These are phyloP conservation scores for Diospyros kaki DNA, from an alignment of 148 eudicot species.

Conservation along the genomic window DNA sequence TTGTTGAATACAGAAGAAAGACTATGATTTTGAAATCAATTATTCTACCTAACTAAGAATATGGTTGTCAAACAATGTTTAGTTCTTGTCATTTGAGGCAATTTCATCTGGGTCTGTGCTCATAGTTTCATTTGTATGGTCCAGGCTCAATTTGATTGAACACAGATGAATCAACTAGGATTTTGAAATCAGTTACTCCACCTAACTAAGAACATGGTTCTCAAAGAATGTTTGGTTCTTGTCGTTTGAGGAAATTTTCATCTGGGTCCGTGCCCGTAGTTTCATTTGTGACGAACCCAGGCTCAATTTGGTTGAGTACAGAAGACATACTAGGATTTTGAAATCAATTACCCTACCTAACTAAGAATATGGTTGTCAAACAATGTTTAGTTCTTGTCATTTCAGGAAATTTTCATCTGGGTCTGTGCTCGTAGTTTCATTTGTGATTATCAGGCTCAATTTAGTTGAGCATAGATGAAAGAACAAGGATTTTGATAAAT, in stretches of 20 bases:
- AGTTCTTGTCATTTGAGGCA: background rate
- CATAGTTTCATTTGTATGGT: background rate
- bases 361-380: no score
- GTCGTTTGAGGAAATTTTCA: no score
- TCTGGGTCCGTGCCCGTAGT: background rate
- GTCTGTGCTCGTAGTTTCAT: no score
- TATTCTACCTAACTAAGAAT: conserved; percentile 88
- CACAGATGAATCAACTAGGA: no score
- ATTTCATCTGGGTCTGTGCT: background rate
- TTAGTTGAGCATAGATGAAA: no score
- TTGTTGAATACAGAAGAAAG: background rate
- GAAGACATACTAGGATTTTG: background rate
- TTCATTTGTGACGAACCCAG: background rate
- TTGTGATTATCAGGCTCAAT: no score
- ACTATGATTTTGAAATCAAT: conserved; percentile 51
- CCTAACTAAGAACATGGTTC: no score
- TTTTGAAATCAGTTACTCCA: no score
- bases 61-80: conserved; percentile 11
- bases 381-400: no score
- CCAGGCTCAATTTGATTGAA: background rate
- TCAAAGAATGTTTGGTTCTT: no score
- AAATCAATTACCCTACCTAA: no score
- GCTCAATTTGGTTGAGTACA: background rate
- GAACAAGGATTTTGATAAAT: no score
- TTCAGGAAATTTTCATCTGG: background rate